A percentile compares a stretch with the other conserved stretches of the same genome.
These are phyloP conservation scores for Vitis rotundifolia DNA, from an alignment of 164 flowering plant species.

Conservation along the genomic window DNA sequence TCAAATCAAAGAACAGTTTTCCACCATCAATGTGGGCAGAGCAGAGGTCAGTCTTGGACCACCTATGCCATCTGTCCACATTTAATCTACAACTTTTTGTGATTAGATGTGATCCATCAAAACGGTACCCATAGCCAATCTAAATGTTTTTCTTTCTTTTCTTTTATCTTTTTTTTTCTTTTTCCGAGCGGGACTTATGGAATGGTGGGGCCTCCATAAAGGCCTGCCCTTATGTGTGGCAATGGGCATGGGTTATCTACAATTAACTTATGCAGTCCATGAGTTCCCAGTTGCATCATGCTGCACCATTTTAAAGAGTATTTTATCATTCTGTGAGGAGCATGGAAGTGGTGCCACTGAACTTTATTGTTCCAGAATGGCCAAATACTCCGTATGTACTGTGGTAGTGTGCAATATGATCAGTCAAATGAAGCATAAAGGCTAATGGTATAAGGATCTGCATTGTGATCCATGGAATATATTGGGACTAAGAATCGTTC, in stretches of 20 bases:
- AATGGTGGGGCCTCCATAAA: background rate
- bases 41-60: constrained; percentile 16
- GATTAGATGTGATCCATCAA: background rate
- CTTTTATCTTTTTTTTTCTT: too few species aligned
- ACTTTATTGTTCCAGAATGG: too few species aligned
- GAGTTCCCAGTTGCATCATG: background rate
- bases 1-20: background rate
- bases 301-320: background rate
- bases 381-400: too few species aligned
- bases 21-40: background rate
- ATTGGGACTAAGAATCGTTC: too few species aligned
- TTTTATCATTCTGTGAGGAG: background rate
- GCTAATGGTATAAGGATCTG: too few species aligned
- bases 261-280: background rate
- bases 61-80: constrained; percentile 5
- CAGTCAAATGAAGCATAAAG: too few species aligned
- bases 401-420: too few species aligned
- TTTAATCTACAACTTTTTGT: background rate
- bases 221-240: background rate
- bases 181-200: background rate
- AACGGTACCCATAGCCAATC: background rate
- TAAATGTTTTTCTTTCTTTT: constrained; percentile 2
- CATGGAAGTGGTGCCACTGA: background rate
- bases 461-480: too few species aligned
- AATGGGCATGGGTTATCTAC: background rate